A percentile compares a stretch with the other conserved stretches of the same genome.
These are phyloP conservation scores for Coemansia sp. DNA, from an alignment of 192 early-diverging fungal genomes.

Conservation along the genomic window DNA sequence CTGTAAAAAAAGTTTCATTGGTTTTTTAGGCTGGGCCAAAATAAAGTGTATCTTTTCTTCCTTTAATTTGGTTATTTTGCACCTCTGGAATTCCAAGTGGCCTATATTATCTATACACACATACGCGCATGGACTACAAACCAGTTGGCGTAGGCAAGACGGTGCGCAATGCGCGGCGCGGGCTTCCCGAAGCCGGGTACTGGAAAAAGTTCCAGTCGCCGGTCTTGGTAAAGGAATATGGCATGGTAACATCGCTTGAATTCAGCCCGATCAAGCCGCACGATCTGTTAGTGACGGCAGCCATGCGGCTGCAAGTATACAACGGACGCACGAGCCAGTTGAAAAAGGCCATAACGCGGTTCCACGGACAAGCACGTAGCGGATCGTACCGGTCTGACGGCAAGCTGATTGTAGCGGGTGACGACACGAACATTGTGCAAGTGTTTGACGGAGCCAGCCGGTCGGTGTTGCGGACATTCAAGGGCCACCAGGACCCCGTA, in stretches of 20 bases:
- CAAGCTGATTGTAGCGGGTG: conserved; percentile 90
- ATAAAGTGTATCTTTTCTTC: background rate
- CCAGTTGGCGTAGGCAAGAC: conserved; percentile 59
- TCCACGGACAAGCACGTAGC: conserved; percentile 83
- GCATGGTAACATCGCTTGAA: conserved; percentile 75
- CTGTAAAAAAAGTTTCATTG: background rate
- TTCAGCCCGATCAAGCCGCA: conserved; percentile 79
- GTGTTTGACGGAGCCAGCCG: conserved; percentile 68
- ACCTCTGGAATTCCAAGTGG: background rate
- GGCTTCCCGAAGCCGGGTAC: conserved; percentile 65
- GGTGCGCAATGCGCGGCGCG: conserved; percentile 56
- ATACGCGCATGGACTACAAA: conserved; percentile 55
- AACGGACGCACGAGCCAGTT: conserved; percentile 75
- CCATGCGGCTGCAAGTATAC: conserved; percentile 91
- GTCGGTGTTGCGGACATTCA: conserved; percentile 67
- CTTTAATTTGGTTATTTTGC: conserved; percentile 17
- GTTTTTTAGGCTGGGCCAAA: background rate
- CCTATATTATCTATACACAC: background rate
- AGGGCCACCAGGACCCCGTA: conserved; percentile 68
- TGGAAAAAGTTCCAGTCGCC: conserved; percentile 89
- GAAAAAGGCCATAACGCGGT: conserved; percentile 90
- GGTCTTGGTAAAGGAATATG: conserved; percentile 84
- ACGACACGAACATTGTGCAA: conserved; percentile 85
- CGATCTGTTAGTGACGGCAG: conserved; percentile 88
- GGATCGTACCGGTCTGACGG: conserved; percentile 82